Evolutionary conservation across 2,329 filamentous ascomycete species (phyloP).

Genomic region (Nigrospora osmanthi): DNA sequence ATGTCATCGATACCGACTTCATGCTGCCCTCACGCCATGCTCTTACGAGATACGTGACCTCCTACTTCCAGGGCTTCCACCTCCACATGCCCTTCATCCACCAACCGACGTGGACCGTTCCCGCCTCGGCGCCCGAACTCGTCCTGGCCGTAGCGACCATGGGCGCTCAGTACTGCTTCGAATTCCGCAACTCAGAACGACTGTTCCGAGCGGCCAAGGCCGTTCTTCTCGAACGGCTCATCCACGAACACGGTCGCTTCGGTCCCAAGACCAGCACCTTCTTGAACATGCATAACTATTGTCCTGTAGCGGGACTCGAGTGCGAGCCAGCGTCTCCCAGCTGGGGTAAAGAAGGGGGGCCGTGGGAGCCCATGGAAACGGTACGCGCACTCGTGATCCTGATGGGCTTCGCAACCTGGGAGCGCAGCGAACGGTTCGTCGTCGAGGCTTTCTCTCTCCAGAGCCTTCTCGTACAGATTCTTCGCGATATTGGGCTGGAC

Average conservation of each 20-base stretch:
- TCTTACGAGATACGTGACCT: conserved; percentile 25
- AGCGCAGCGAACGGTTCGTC: conserved; percentile 20
- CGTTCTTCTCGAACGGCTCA: conserved; percentile 21
- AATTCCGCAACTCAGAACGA: conserved; percentile 23
- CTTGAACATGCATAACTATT: conserved; percentile 11
- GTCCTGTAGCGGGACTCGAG: neutral
- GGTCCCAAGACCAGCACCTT: conserved; percentile 16
- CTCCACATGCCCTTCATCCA: conserved; percentile 30
- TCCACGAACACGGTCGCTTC: conserved; percentile 12
- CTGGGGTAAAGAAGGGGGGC: conserved; percentile 5
- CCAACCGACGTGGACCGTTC: conserved; percentile 22
- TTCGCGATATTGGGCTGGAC: conserved; percentile 23
- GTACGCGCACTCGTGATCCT: conserved; percentile 24
- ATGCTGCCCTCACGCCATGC: conserved; percentile 26
- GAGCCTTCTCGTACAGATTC: conserved; percentile 21
- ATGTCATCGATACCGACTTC: conserved; percentile 19
- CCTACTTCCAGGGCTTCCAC: conserved; percentile 28
- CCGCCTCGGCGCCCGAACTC: conserved; percentile 22
- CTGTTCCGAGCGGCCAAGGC: conserved; percentile 24
- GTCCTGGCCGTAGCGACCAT: conserved; percentile 23
- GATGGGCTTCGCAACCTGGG: conserved; percentile 31
- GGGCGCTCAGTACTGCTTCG: conserved; percentile 30
- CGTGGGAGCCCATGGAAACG: conserved; percentile 23
- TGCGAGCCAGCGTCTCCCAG: too few species aligned
- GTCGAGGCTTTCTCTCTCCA: conserved; percentile 26